These are phyloP conservation scores for Hura crepitans DNA, from an alignment of 441 rosid genomes.

Conservation along the genomic window DNA sequence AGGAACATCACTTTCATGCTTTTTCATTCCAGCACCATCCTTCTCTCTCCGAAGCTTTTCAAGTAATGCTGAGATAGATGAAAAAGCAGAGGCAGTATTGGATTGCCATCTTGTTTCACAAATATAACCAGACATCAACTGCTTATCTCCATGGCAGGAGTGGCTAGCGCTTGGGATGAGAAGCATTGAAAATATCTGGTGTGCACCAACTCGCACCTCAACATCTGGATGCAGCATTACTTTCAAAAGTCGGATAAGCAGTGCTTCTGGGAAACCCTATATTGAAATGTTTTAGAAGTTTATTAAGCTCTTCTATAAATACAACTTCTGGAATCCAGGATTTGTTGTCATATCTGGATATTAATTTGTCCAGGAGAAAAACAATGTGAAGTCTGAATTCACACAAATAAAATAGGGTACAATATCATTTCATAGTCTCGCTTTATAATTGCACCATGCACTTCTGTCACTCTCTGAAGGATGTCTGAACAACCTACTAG, in stretches of 20 bases:
- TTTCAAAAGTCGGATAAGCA: constrained; percentile 74
- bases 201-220: constrained; percentile 87
- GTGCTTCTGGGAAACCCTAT: constrained; percentile 82
- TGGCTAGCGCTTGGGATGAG: constrained; percentile 58
- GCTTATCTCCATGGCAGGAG: constrained; percentile 48
- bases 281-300: constrained; percentile 19
- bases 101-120: constrained; percentile 68
- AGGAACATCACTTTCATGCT: constrained; percentile 31
- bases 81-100: constrained; percentile 62
- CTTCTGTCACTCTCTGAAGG: no score
- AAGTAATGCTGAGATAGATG: constrained; percentile 70
- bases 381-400: background rate
- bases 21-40: constrained; percentile 50
- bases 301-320: constrained; percentile 16
- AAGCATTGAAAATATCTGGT: constrained; percentile 79
- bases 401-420: background rate
- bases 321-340: constrained; percentile 7
- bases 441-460: background rate
- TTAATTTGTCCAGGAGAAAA: background rate
- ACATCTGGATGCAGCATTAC: constrained; percentile 87
- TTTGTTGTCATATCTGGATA: background rate
- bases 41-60: constrained; percentile 85
- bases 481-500: background rate
- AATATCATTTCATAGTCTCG: no score
- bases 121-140: constrained; percentile 53